phyloP scores from a whole-genome alignment of 2,329 filamentous ascomycete species.

The Bipolaris gigantea region DNA sequence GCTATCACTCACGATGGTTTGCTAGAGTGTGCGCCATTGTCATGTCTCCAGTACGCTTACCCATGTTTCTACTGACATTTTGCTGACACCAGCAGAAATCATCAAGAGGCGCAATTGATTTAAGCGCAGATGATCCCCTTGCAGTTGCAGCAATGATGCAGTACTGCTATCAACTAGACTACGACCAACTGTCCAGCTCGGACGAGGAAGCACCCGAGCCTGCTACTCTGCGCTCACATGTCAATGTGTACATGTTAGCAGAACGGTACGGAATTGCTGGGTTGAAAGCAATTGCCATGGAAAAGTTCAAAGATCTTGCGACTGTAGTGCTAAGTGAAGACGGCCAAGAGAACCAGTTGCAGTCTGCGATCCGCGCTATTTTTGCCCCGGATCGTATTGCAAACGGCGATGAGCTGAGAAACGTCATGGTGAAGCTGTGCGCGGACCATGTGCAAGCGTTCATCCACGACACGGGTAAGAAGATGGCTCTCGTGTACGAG shows the following conservation, averaged over 20 bases:
- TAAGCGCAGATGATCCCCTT: constrained; percentile 35
- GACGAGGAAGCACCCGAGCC: constrained; percentile 25
- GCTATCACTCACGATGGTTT: constrained; percentile 37
- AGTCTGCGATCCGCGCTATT: constrained; percentile 30
- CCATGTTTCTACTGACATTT: not conserved
- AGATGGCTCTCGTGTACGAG: constrained; percentile 31
- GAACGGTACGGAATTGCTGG: constrained; percentile 33
- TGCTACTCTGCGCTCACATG: constrained; percentile 29
- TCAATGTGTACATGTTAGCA: constrained; percentile 35
- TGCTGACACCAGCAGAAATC: constrained; percentile 25
- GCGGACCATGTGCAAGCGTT: constrained; percentile 35
- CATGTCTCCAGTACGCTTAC: constrained; percentile 21
- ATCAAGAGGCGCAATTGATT: constrained; percentile 30
- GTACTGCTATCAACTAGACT: constrained; percentile 38
- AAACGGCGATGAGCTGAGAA: constrained; percentile 27
- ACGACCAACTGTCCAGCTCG: constrained; percentile 26
- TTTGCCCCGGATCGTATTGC: constrained; percentile 28
- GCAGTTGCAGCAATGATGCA: constrained; percentile 41
- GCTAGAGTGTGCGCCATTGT: constrained; percentile 32
- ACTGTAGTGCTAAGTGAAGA: constrained; percentile 23
- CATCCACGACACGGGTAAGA: constrained; percentile 31
- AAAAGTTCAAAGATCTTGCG: constrained; percentile 34
- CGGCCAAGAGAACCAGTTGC: constrained; percentile 30
- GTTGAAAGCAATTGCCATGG: constrained; percentile 26
- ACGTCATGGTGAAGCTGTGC: constrained; percentile 29